Base-by-base conservation (phyloP, 192 early-diverging fungal species). In the Gryganskiella cystojenkinii region DNA sequence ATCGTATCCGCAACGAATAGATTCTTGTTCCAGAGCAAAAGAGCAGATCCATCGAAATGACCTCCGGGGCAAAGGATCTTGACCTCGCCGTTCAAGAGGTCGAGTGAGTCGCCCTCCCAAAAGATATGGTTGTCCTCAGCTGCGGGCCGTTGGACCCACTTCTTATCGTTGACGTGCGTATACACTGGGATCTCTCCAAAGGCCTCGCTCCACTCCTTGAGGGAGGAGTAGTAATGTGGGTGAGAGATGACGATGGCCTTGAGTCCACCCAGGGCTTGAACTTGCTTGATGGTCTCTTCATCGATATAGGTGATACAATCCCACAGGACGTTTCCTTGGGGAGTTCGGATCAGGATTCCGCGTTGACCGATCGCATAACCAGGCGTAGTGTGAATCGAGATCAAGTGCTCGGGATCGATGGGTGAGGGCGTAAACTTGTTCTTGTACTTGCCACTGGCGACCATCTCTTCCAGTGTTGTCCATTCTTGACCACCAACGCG, bases 241-340 rank as follows among this genome's bases (percentile, higher is more conserved):
- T 79, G 75, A 0, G 69, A 72, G 33, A 79, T 79, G 20, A 79
- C 70, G 24, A 79, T 71, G 10, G 75, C 75, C 52, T 61, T 57
- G 31, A 79, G 53, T 3, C 57, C 66, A 9, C 75, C 75, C 2
- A 73, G 56, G 25, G 54, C 43, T 24, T 79, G 59, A 31, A 79
- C 37, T 6, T 65, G 25, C 24, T 46, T 14, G 34, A 79, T 43
- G 1, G 75, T 71, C 3, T 63, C 75, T 9, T 79, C 47, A 27
- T 79, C 75, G 60, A 79, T 73, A 28, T 53, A 57, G 30, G 75
- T 66, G 52, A 71, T 69, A 13, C 75, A 79, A 24, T 79, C 75
- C 75, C 75, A 79, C n/a, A 79, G 61, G 42, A 79, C 28, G 40
- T 69, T 69, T 7, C 75, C 75, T 11, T 65, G 50, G 15, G 75